Conservation (phyloP, 2,329 filamentous ascomycete species). For the Ophioceras dolichostomum region DNA sequence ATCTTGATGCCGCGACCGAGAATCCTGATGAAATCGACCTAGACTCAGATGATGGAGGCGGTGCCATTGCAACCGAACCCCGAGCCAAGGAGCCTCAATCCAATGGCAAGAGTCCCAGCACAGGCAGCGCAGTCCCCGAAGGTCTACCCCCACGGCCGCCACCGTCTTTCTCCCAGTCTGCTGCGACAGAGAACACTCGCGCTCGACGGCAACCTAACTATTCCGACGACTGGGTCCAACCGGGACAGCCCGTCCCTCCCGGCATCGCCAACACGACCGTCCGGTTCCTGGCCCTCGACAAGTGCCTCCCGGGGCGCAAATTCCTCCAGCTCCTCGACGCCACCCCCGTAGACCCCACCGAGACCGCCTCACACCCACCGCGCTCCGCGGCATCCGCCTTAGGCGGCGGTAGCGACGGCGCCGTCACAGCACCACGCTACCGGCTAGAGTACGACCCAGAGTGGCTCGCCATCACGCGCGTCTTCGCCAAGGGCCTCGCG, state of each 20-base stretch:
- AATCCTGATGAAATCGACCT: slow-evolving; percentile 1
- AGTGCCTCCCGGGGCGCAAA: slow-evolving; percentile 67
- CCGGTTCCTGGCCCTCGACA: slow-evolving; percentile 81
- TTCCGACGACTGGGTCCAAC: slow-evolving; percentile 18
- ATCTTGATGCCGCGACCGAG: too few species aligned
- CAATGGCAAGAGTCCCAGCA: slow-evolving; percentile 7
- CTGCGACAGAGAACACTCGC: too few species aligned
- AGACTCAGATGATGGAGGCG: slow-evolving; percentile 2
- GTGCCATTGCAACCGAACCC: not conserved
- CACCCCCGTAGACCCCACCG: slow-evolving; percentile 26
- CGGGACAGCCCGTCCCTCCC: slow-evolving; percentile 53
- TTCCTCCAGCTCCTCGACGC: slow-evolving; percentile 73
- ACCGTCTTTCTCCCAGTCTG: slow-evolving; percentile 29
- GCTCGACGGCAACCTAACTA: too few species aligned
- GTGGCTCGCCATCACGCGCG: slow-evolving; percentile 88
- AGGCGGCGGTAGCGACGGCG: not conserved
- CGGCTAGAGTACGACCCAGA: slow-evolving; percentile 76
- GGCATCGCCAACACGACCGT: slow-evolving; percentile 69
- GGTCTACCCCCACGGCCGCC: slow-evolving; percentile 6
- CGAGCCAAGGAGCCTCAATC: not conserved
- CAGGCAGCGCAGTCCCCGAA: slow-evolving; percentile 1
- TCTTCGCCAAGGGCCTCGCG: slow-evolving; percentile 54
- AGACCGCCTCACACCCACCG: slow-evolving; percentile 9
- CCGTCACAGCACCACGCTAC: slow-evolving; percentile 26
- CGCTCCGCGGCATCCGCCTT: slow-evolving; percentile 4